Conservation (phyloP, 2,329 filamentous ascomycete species). For the Aphanocladium album region DNA sequence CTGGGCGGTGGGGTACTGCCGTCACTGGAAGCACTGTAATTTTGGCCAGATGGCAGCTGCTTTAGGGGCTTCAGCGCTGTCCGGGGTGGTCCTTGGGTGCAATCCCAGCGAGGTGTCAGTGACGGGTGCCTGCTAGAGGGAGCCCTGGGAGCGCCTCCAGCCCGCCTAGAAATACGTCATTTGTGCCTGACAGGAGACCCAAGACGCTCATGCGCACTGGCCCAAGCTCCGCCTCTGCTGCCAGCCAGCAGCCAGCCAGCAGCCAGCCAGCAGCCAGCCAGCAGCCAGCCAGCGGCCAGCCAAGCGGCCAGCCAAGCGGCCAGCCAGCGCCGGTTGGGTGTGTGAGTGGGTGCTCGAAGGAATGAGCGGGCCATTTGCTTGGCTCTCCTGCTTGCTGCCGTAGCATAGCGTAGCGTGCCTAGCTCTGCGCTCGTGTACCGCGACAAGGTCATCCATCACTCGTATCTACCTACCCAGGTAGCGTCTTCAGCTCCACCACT, state of each 20-base stretch:
- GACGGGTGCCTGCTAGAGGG: too few relatives aligned
- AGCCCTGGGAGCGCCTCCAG: too few relatives aligned
- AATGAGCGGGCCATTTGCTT: too few relatives aligned
- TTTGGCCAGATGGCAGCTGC: neutral
- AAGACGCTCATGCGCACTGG: neutral
- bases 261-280: neutral
- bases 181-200: conserved; percentile 2
- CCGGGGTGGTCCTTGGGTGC: too few relatives aligned
- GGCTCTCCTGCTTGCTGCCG: too few relatives aligned
- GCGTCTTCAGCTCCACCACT: conserved; percentile 3
- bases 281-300: neutral
- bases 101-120: too few relatives aligned
- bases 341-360: too few relatives aligned
- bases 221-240: neutral
- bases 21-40: conserved; percentile 7
- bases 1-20: neutral
- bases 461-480: neutral
- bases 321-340: too few relatives aligned
- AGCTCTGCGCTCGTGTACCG: neutral
- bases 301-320: neutral
- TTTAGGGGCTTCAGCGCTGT: too few relatives aligned
- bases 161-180: conserved; percentile 7
- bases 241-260: neutral
- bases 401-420: neutral
- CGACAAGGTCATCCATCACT: neutral